Percentiles rank a stretch among this genome's conserved stretches.
These are phyloP conservation scores for Candida saitoana DNA, from an alignment of 805 yeast genomes.

Conservation along the genomic window DNA sequence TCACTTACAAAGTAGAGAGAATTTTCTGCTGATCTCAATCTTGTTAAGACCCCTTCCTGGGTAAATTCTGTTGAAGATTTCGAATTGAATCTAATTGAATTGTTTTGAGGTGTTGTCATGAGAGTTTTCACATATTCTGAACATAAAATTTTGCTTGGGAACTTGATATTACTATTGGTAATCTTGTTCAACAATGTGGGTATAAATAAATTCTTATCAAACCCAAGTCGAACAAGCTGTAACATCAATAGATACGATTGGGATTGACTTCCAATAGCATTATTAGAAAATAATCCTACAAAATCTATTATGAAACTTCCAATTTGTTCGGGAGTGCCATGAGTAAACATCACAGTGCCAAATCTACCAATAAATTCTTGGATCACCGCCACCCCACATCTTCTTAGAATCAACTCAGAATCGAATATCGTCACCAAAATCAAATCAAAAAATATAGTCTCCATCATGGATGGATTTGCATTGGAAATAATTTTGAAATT, in stretches of 20 bases:
- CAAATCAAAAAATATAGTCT: slow-evolving; percentile 30
- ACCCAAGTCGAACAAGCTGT: slow-evolving; percentile 21
- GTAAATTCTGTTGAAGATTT: not conserved
- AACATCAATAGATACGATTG: slow-evolving; percentile 15
- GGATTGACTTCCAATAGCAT: slow-evolving; percentile 18
- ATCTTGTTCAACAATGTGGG: slow-evolving; percentile 27
- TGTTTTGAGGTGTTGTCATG: not conserved
- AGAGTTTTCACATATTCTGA: slow-evolving; percentile 28
- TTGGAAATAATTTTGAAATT: slow-evolving; percentile 10
- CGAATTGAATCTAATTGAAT: not conserved
- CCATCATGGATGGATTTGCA: slow-evolving; percentile 14
- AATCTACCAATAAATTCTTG: slow-evolving; percentile 84
- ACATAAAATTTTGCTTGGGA: slow-evolving; percentile 40
- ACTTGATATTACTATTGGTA: slow-evolving; percentile 29
- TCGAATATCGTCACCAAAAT: slow-evolving; percentile 62
- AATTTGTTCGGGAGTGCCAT: slow-evolving; percentile 11
- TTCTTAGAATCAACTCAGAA: slow-evolving; percentile 64
- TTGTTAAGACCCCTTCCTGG: not conserved
- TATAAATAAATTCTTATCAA: slow-evolving; percentile 22
- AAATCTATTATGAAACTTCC: slow-evolving; percentile 43
- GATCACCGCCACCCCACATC: slow-evolving; percentile 82
- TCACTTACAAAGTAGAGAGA: slow-evolving; percentile 1
- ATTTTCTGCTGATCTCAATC: not conserved
- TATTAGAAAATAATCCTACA: slow-evolving; percentile 54
- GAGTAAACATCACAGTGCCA: slow-evolving; percentile 39